Percentiles rank a stretch among this genome's conserved stretches.
These are phyloP conservation scores for Termitomyces sp. DNA, from an alignment of 768 basidiomycete species.

Conservation along the genomic window DNA sequence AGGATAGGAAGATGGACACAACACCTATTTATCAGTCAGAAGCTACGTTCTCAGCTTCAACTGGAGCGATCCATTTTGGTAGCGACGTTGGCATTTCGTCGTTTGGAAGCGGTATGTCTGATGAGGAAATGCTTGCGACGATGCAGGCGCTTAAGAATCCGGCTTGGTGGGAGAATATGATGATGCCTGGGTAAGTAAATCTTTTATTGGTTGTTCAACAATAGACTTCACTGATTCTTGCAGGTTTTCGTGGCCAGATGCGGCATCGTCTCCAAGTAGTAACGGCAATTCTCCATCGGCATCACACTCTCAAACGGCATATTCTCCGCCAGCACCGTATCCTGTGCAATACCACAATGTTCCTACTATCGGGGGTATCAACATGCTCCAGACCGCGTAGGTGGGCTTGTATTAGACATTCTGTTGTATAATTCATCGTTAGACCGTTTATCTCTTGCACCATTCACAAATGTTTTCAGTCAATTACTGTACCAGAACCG, in stretches of 20 bases:
- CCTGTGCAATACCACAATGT: conserved; percentile 6
- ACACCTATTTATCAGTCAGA: conserved; percentile 41
- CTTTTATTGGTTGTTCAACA: not conserved
- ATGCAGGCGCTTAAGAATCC: conserved; percentile 71
- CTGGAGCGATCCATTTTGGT: conserved; percentile 37
- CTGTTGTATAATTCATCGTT: not conserved
- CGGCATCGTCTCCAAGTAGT: conserved; percentile 19
- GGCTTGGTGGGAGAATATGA: conserved; percentile 72
- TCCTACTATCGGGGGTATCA: conserved; percentile 8
- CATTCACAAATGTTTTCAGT: not conserved
- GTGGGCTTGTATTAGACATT: conserved; percentile 8
- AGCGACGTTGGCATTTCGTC: conserved; percentile 32
- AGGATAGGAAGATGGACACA: conserved; percentile 23
- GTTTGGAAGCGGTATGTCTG: conserved; percentile 30
- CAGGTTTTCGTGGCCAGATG: conserved; percentile 27
- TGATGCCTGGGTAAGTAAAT: conserved; percentile 70
- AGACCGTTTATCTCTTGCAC: not conserved
- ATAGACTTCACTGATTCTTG: not conserved
- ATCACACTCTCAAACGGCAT: not conserved
- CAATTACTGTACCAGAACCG: not conserved
- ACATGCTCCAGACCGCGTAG: conserved; percentile 11
- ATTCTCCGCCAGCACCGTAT: conserved; percentile 9
- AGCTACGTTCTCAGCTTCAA: conserved; percentile 35
- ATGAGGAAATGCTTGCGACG: conserved; percentile 61
- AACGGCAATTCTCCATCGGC: conserved; percentile 14